Conservation (phyloP, 352 stramenopile species). For the Pythium insidiosum region DNA sequence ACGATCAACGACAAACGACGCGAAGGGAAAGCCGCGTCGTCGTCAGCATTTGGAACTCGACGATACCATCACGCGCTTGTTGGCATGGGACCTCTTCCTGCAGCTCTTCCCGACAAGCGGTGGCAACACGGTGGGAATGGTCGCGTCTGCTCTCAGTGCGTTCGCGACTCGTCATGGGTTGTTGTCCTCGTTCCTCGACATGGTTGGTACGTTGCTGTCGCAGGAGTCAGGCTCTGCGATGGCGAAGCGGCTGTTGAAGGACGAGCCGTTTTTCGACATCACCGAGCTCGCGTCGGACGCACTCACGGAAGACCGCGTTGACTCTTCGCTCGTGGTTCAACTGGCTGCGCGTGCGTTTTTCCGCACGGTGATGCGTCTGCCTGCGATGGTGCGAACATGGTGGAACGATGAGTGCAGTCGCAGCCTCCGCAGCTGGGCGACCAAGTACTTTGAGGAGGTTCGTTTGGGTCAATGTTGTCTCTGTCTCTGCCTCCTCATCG, state of each 20-base stretch:
- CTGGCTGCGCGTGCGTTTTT: slow-evolving; percentile 70
- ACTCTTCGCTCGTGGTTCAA: slow-evolving; percentile 11
- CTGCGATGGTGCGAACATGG: slow-evolving; percentile 84
- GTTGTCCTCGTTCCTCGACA: slow-evolving; percentile 53
- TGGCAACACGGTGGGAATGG: slow-evolving; percentile 19
- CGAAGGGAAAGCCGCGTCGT: slow-evolving; percentile 11
- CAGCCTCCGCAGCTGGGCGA: slow-evolving; percentile 70
- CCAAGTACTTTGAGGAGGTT: slow-evolving; percentile 86
- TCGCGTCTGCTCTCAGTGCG: slow-evolving; percentile 66
- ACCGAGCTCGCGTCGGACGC: slow-evolving; percentile 25
- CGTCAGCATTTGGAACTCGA: slow-evolving; percentile 49
- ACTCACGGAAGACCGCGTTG: not conserved
- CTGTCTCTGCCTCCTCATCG: not conserved
- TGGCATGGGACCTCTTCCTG: slow-evolving; percentile 80
- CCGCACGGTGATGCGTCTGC: slow-evolving; percentile 70
- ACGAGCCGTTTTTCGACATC: slow-evolving; percentile 38
- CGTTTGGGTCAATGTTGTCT: not conserved
- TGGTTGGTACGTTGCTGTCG: slow-evolving; percentile 54
- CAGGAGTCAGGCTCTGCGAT: slow-evolving; percentile 30
- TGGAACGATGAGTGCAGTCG: slow-evolving; percentile 87
- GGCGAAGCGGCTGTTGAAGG: slow-evolving; percentile 26
- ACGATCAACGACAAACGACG: not conserved
- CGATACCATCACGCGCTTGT: slow-evolving; percentile 38
- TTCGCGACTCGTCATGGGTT: slow-evolving; percentile 53
- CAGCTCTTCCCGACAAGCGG: slow-evolving; percentile 59